Evolutionary conservation across 73 alveolate genomes (phyloP).

Genomic region (Paramecium caudatum): DNA sequence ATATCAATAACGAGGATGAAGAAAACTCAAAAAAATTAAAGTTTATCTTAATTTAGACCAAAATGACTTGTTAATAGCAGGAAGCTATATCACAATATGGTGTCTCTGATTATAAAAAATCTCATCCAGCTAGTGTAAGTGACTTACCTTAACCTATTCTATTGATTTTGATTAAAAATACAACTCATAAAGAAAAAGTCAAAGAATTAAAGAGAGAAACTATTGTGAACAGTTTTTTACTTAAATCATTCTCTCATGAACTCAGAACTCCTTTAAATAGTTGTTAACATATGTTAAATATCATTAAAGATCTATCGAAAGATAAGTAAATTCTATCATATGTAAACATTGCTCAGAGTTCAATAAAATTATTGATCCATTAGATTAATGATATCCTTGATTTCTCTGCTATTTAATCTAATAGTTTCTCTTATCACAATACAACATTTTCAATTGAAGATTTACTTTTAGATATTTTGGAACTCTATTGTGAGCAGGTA

Average conservation of each 20-base stretch:
- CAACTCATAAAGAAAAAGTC: neutral
- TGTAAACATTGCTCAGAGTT: slow-evolving; percentile 3
- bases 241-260: slow-evolving; percentile 70
- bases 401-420: slow-evolving; percentile 66
- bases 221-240: neutral
- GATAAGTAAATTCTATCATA: neutral
- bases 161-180: neutral
- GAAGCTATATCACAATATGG: slow-evolving; percentile 27
- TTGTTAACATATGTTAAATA: slow-evolving; percentile 52
- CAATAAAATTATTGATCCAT: slow-evolving; percentile 30
- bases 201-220: slow-evolving; percentile 10
- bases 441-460: neutral
- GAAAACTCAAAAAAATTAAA: neutral
- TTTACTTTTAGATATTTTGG: neutral
- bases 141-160: slow-evolving; percentile 3
- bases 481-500: neutral
- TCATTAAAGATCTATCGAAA: neutral
- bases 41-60: neutral
- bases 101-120: neutral
- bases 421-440: slow-evolving; percentile 4
- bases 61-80: neutral
- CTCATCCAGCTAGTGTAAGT: neutral
- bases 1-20: neutral
- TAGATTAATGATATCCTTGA: slow-evolving; percentile 75
- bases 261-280: slow-evolving; percentile 77